A percentile compares a stretch with the other conserved stretches of the same genome.
Conservation (phyloP, 2,329 filamentous ascomycete species). For the Podosphaera aphanis region DNA sequence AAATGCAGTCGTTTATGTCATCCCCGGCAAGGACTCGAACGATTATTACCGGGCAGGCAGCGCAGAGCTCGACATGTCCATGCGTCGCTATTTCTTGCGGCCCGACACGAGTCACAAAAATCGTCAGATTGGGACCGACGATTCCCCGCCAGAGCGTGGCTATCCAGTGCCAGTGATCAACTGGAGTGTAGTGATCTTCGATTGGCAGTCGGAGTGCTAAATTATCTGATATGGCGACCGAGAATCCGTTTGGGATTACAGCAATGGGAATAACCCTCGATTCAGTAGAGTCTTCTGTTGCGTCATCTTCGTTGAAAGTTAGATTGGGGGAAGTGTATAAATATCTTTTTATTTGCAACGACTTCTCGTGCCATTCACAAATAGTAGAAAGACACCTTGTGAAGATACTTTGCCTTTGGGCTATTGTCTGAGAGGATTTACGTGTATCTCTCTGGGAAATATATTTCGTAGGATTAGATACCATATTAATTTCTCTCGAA, state of each 20-base stretch:
- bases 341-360: slow-evolving; percentile 41
- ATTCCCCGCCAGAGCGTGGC: slow-evolving; percentile 80
- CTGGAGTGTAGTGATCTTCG: slow-evolving; percentile 49
- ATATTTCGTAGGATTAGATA: neutral
- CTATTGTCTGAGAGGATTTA: neutral
- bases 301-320: slow-evolving; percentile 1
- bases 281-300: slow-evolving; percentile 7
- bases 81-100: slow-evolving; percentile 18
- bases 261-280: slow-evolving; percentile 36
- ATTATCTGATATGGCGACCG: slow-evolving; percentile 52
- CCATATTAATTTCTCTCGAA: neutral
- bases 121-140: slow-evolving; percentile 55
- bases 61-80: slow-evolving; percentile 32
- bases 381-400: slow-evolving; percentile 43
- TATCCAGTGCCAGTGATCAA: slow-evolving; percentile 97
- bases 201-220: slow-evolving; percentile 56
- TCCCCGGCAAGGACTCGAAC: slow-evolving; percentile 22
- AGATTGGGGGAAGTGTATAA: slow-evolving; percentile 19
- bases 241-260: slow-evolving; percentile 54
- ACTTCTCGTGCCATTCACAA: slow-evolving; percentile 51
- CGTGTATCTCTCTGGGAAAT: neutral
- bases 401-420: slow-evolving; percentile 19
- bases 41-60: slow-evolving; percentile 28
- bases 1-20: slow-evolving; percentile 40
- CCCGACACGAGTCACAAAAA: slow-evolving; percentile 31